Percentiles rank a stretch among this genome's conserved stretches.
These are phyloP conservation scores for Rossbeevera mucosa DNA, from an alignment of 768 basidiomycete genomes.

Conservation along the genomic window DNA sequence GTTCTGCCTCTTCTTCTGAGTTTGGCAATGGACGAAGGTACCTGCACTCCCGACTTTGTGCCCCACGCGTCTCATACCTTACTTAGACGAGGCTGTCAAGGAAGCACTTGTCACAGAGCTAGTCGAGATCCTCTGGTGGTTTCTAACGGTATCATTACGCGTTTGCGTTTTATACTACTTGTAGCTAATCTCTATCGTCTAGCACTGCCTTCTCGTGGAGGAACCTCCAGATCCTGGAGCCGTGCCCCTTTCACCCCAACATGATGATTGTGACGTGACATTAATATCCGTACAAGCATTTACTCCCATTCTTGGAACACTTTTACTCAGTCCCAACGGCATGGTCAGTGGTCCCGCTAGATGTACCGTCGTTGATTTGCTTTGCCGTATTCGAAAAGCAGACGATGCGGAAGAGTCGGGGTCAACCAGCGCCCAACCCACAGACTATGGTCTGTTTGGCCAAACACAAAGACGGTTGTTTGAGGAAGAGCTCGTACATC, in stretches of 20 bases:
- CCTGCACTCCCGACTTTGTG: slow-evolving; percentile 6
- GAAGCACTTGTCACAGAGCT: slow-evolving; percentile 82
- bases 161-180: not conserved
- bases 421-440: slow-evolving; percentile 32
- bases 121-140: slow-evolving; percentile 88
- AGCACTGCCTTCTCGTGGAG: slow-evolving; percentile 67
- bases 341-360: slow-evolving; percentile 70
- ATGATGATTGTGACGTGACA: slow-evolving; percentile 25
- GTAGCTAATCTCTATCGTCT: slow-evolving; percentile 7
- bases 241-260: slow-evolving; percentile 11
- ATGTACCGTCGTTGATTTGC: slow-evolving; percentile 70
- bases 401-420: slow-evolving; percentile 40
- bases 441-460: slow-evolving; percentile 46
- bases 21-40: slow-evolving; percentile 84
- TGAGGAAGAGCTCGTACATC: slow-evolving; percentile 76
- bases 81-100: slow-evolving; percentile 77
- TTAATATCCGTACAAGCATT: slow-evolving; percentile 79
- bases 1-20: slow-evolving; percentile 85
- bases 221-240: slow-evolving; percentile 30
- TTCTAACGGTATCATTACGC: slow-evolving; percentile 55
- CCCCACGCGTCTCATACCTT: slow-evolving; percentile 6
- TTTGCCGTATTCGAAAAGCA: slow-evolving; percentile 62
- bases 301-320: slow-evolving; percentile 84
- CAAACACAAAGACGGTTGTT: slow-evolving; percentile 57
- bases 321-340: slow-evolving; percentile 77